Base-by-base conservation (phyloP, 208 protist species). In the Blastocrithidia nonstop region DNA sequence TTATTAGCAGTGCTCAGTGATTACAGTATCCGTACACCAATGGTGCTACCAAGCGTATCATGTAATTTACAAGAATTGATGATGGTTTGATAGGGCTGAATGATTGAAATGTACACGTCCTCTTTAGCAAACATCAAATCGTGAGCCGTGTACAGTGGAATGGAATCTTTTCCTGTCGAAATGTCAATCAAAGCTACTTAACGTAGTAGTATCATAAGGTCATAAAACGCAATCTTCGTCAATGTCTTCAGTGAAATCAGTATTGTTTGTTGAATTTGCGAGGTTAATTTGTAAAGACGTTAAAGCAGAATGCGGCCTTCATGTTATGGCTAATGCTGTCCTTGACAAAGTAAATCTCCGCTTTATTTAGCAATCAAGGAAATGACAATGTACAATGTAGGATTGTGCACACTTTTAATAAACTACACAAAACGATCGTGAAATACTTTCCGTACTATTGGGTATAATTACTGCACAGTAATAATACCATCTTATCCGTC, bases 401-500 rank as follows among this genome's bases (percentile, higher is more conserved):
- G 77, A 3, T 62, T 55, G 24, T 57, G 47, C 48, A 92, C 57
- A 6, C 66, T 72, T 40, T 78, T 77, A 50, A 88, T 74, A 47
- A 88, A 92, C 48, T 88, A 77, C 2, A 86, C 58, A 61, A 92
- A 92, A 16, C 82, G 50, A 57, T 92, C 82, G 41, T 88, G 77
- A 55, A 88, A 92, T 54, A 87, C 86, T 50, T 88, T 71, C 4
- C 75, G 73, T 19, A 86, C 72, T 17, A 92, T 73, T 22, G 49
- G 49, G 42, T 92, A 76, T 32, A 92, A 60, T 25, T 88, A 71
- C 22, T 63, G 64, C 23, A 88, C 60, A 8, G 66, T 62, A 11
- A 92, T 64, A 31, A 92, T 68, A 6, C 74, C 82, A 21, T 75
- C 70, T 6, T 50, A n/a, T 11, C 17, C 19, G 29, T 39, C 25